phyloP scores from a whole-genome alignment of 108 stramenopile species.

The Epithemia pelagica region DNA sequence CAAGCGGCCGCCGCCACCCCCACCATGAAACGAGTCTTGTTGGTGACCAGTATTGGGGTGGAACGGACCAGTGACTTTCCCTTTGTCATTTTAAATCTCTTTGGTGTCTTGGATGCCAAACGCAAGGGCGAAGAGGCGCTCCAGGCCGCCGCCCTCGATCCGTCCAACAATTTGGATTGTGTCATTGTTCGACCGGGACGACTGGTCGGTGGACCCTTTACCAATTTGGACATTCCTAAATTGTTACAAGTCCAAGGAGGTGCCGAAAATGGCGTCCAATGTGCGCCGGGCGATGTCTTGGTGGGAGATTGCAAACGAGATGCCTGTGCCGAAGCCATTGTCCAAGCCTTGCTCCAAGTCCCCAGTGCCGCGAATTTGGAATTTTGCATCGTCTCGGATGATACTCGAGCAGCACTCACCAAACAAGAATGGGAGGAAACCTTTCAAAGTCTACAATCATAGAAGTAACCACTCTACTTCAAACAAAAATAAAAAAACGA shows the following conservation, averaged over 20 bases:
- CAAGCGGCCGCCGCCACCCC: conserved; percentile 14
- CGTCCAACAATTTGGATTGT: conserved; percentile 26
- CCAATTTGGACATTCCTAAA: conserved; percentile 49
- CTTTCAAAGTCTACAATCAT: conserved; percentile 33
- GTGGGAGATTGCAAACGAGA: conserved; percentile 65
- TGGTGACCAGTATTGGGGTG: conserved; percentile 59
- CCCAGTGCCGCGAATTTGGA: conserved; percentile 34
- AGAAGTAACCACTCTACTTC: background rate
- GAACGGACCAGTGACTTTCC: conserved; percentile 50
- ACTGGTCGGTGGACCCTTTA: conserved; percentile 59
- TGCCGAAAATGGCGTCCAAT: conserved; percentile 47
- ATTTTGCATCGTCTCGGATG: conserved; percentile 47
- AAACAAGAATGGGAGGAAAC: conserved; percentile 36
- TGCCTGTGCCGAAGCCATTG: conserved; percentile 43
- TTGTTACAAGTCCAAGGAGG: conserved; percentile 46
- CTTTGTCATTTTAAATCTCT: conserved; percentile 67
- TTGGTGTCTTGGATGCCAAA: conserved; percentile 72
- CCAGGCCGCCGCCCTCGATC: conserved; percentile 14
- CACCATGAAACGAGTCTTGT: conserved; percentile 25
- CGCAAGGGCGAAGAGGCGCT: conserved; percentile 50
- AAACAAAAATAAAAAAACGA: no score
- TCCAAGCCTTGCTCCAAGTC: conserved; percentile 34
- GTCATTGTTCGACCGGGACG: conserved; percentile 51
- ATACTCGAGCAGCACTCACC: conserved; percentile 31
- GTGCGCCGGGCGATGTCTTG: conserved; percentile 46